These are phyloP conservation scores for Podaxis sp. DNA, from an alignment of 768 basidiomycete genomes.

Conservation along the genomic window DNA sequence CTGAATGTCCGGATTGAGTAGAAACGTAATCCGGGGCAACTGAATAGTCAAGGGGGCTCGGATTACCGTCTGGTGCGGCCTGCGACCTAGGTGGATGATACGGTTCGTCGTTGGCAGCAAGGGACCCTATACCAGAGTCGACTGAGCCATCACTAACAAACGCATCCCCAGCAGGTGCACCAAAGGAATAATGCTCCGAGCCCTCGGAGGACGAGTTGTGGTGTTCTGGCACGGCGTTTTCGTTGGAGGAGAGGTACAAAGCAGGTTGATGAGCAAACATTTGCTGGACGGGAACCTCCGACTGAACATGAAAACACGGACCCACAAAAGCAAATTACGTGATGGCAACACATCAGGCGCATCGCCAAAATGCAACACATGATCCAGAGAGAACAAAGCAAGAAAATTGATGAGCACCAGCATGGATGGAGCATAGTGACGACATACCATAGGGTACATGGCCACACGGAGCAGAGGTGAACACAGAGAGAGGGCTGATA, in stretches of 20 bases:
- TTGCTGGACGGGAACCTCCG: constrained; percentile 4
- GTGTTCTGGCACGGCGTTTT: constrained; percentile 11
- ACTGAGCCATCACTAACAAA: constrained; percentile 3
- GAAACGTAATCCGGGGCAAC: constrained; percentile 1
- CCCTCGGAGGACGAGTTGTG: constrained; percentile 1
- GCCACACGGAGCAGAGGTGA: background rate
- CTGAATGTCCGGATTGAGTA: background rate
- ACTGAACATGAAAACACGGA: constrained; percentile 7
- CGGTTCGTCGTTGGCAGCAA: constrained; percentile 1
- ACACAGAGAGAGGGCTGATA: background rate
- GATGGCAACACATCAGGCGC: background rate
- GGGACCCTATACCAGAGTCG: background rate
- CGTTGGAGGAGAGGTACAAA: background rate
- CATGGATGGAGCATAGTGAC: background rate
- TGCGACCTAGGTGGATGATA: constrained; percentile 5
- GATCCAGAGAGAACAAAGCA: constrained; percentile 2
- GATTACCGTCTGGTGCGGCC: background rate
- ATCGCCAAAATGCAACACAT: background rate
- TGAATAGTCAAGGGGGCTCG: constrained; percentile 9
- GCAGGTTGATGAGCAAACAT: constrained; percentile 1
- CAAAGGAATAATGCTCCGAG: background rate
- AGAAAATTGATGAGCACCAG: background rate
- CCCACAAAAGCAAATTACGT: constrained; percentile 8
- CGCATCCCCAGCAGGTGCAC: constrained; percentile 1
- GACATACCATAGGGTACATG: constrained; percentile 1